Percentiles rank a stretch among this genome's conserved stretches.
Evolutionary conservation across 176 grass and related monocot genomes (phyloP).

Genomic region (barley (Hordeum vulgare)): MorexV3_pseudomolecules_assembly NC_058521.1:32403816-32404315

Average conservation of each 20-base stretch:
- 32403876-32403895: not conserved
- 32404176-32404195: not conserved
- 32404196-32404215: constrained; percentile 3
- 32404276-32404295: not conserved
- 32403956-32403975: not conserved
- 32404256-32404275: not conserved
- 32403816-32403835: not conserved
- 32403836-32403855: not conserved
- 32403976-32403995: not conserved
- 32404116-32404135: not conserved
- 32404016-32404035: not conserved
- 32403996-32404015: not conserved
- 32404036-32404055: not conserved
- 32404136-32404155: not conserved
- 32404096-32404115: not conserved
- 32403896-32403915: not conserved
- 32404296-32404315: not conserved
- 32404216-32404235: not conserved
- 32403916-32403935: not conserved
- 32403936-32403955: not conserved
- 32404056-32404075: not conserved
- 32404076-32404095: not conserved
- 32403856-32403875: not conserved
- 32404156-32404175: not conserved
- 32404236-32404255: not conserved